These are phyloP conservation scores for Penicillium hesseltinei DNA, from an alignment of 2,329 filamentous ascomycete genomes.

Conservation along the genomic window DNA sequence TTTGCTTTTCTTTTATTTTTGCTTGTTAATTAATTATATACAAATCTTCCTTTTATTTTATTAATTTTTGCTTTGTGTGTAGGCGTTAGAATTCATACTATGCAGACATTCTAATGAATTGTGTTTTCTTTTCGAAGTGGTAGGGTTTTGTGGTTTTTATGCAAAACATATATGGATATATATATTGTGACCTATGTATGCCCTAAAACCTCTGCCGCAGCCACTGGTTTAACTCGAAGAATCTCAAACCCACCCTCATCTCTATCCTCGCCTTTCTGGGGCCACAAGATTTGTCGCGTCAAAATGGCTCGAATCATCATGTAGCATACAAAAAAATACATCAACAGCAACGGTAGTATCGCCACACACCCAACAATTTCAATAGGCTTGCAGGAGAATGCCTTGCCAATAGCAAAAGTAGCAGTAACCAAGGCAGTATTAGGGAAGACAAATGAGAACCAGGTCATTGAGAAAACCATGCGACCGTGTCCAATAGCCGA, in stretches of 20 bases:
- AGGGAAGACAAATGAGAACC: slow-evolving; percentile 80
- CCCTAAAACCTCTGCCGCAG: slow-evolving; percentile 8
- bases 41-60: neutral
- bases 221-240: slow-evolving; percentile 29
- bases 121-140: too few relatives aligned
- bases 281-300: slow-evolving; percentile 70
- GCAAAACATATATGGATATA: neutral
- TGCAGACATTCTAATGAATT: too few relatives aligned
- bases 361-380: slow-evolving; percentile 67
- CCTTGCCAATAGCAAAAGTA: slow-evolving; percentile 67
- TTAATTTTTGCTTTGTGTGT: too few relatives aligned
- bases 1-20: neutral
- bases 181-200: neutral
- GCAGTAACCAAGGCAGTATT: slow-evolving; percentile 73
- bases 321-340: slow-evolving; percentile 66
- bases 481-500: slow-evolving; percentile 60
- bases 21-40: neutral
- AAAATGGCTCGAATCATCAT: slow-evolving; percentile 70
- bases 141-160: too few relatives aligned
- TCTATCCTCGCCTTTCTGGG: slow-evolving; percentile 65
- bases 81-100: too few relatives aligned
- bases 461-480: slow-evolving; percentile 79
- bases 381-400: slow-evolving; percentile 60
- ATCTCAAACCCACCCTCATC: slow-evolving; percentile 59
- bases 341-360: slow-evolving; percentile 62